Conservation (phyloP, 345 rosid species). For the Excoecaria cochinchinensis region DNA sequence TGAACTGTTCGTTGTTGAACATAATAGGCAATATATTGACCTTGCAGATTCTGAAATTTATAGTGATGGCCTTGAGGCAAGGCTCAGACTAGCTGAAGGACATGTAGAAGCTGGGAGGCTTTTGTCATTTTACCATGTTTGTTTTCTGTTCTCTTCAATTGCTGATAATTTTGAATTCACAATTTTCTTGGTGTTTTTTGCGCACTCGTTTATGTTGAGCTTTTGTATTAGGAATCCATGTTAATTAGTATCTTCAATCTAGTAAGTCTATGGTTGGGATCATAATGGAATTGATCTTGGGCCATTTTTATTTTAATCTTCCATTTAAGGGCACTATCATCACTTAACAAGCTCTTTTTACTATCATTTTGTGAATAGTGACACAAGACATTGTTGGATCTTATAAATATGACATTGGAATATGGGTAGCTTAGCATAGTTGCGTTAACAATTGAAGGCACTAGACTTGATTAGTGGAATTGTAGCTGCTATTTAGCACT, state of each 20-base stretch:
- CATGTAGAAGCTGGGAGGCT: constrained; percentile 94
- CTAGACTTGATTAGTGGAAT: not conserved
- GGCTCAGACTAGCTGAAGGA: constrained; percentile 70
- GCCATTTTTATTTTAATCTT: not conserved
- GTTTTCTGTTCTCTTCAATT: constrained; percentile 8
- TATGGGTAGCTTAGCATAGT: not conserved
- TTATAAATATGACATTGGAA: not conserved
- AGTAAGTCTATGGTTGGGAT: not conserved
- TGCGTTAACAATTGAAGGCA: not conserved
- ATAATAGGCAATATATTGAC: constrained; percentile 24
- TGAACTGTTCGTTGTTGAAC: constrained; percentile 7
- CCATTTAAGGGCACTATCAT: not conserved
- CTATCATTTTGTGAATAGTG: not conserved
- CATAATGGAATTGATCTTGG: not conserved
- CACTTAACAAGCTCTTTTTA: not conserved
- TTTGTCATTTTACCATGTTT: constrained; percentile 82
- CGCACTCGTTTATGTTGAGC: not conserved
- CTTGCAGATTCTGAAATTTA: constrained; percentile 43
- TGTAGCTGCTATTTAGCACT: not conserved
- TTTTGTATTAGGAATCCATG: not conserved
- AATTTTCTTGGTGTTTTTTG: not conserved
- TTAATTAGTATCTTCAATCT: too few species aligned
- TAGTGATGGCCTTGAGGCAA: constrained; percentile 51
- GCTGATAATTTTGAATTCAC: constrained; percentile 8
- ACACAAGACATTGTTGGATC: not conserved